These are phyloP conservation scores for Zymoseptoria passerinii DNA, from an alignment of 2,329 filamentous ascomycete genomes.

Conservation along the genomic window DNA sequence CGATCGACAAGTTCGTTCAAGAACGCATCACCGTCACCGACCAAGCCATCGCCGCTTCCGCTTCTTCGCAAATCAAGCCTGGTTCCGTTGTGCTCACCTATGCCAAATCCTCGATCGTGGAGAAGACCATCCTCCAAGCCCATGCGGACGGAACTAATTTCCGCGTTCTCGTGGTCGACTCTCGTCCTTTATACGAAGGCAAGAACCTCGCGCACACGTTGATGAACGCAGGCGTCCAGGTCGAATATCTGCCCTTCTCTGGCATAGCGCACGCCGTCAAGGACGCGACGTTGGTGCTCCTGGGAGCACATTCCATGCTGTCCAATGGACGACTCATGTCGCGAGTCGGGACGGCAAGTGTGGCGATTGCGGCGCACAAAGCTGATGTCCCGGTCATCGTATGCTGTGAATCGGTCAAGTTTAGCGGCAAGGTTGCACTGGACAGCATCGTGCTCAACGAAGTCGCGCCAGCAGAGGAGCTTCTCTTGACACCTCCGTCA, in stretches of 20 bases:
- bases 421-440: slow-evolving; percentile 78
- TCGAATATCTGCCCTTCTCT: slow-evolving; percentile 74
- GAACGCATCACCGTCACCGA: slow-evolving; percentile 85
- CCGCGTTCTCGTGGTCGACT: slow-evolving; percentile 76
- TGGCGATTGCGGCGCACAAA: slow-evolving; percentile 74
- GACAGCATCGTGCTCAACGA: slow-evolving; percentile 95
- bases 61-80: slow-evolving; percentile 64
- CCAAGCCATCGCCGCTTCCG: slow-evolving; percentile 71
- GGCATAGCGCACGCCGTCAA: slow-evolving; percentile 67
- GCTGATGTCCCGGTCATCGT: slow-evolving; percentile 74
- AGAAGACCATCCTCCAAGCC: slow-evolving; percentile 70
- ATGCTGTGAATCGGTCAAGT: slow-evolving; percentile 91
- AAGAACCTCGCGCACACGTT: slow-evolving; percentile 64
- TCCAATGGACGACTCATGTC: slow-evolving; percentile 88
- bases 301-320: slow-evolving; percentile 91
- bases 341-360: slow-evolving; percentile 73
- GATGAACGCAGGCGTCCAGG: slow-evolving; percentile 59
- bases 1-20: slow-evolving; percentile 82
- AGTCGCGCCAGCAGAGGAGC: slow-evolving; percentile 66
- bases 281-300: slow-evolving; percentile 62
- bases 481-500: slow-evolving; percentile 30
- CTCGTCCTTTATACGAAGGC: slow-evolving; percentile 61
- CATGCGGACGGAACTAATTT: slow-evolving; percentile 64
- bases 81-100: slow-evolving; percentile 82
- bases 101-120: slow-evolving; percentile 76